phyloP scores from a whole-genome alignment of 495 filamentous ascomycete species.

The Cryomyces antarcticus region DNA sequence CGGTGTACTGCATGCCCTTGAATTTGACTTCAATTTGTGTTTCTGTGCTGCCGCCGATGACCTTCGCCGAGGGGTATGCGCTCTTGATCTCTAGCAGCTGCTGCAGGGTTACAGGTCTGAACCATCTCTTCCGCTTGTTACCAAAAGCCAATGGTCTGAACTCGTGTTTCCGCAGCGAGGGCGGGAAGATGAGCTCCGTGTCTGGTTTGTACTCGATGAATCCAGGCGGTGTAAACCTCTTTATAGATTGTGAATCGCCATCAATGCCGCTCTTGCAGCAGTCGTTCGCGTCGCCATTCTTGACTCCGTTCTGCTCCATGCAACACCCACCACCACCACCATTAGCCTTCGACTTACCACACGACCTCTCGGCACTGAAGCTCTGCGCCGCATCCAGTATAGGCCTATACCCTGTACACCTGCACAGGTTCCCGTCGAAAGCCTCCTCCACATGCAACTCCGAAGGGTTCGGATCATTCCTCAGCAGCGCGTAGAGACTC shows the following conservation, averaged over 20 bases:
- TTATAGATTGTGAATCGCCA: slow-evolving; percentile 32
- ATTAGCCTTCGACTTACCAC: slow-evolving; percentile 37
- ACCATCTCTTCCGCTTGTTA: slow-evolving; percentile 90
- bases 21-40: slow-evolving; percentile 98
- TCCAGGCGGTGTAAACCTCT: slow-evolving; percentile 56
- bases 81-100: slow-evolving; percentile 84
- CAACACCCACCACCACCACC: slow-evolving; percentile 49
- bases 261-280: slow-evolving; percentile 34
- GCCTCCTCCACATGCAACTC: slow-evolving; percentile 70
- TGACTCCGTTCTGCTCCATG: slow-evolving; percentile 24
- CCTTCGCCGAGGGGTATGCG: slow-evolving; percentile 66
- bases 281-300: slow-evolving; percentile 22
- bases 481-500: slow-evolving; percentile 69
- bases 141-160: slow-evolving; percentile 72
- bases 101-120: slow-evolving; percentile 65
- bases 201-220: slow-evolving; percentile 88
- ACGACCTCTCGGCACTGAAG: slow-evolving; percentile 33
- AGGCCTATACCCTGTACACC: slow-evolving; percentile 87
- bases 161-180: slow-evolving; percentile 58
- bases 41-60: slow-evolving; percentile 90
- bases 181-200: slow-evolving; percentile 89
- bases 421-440: slow-evolving; percentile 88
- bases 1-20: slow-evolving; percentile 77
- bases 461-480: slow-evolving; percentile 47
- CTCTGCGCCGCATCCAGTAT: slow-evolving; percentile 82